These are phyloP conservation scores for Brassica rapa DNA, from an alignment of 345 rosid species.

Conservation along the genomic window DNA sequence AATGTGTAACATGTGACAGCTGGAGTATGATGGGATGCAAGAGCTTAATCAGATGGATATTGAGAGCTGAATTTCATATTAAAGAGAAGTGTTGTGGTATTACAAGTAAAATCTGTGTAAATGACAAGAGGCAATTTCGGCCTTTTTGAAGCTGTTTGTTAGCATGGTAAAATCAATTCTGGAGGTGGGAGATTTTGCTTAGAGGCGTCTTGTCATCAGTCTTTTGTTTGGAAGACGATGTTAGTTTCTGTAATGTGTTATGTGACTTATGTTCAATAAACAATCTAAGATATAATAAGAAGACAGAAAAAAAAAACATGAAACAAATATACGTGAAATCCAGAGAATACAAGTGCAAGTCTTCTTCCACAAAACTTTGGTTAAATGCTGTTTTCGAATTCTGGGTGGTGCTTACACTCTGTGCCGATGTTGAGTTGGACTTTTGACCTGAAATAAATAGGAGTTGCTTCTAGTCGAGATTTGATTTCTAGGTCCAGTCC, in stretches of 20 bases:
- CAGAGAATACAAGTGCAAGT: background rate
- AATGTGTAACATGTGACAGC: constrained; percentile 22
- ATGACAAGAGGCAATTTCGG: constrained; percentile 16
- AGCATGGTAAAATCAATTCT: constrained; percentile 23
- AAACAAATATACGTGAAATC: constrained; percentile 19
- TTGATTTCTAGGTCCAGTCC: background rate
- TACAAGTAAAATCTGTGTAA: constrained; percentile 29
- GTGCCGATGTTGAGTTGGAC: constrained; percentile 16
- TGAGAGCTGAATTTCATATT: constrained; percentile 40
- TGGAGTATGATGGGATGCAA: constrained; percentile 59
- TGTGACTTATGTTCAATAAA: background rate
- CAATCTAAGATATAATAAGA: background rate
- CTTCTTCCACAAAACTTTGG: constrained; percentile 11
- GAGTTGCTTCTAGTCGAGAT: background rate
- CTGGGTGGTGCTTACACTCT: constrained; percentile 9
- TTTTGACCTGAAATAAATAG: constrained; percentile 26
- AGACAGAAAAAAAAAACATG: background rate
- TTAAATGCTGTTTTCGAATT: constrained; percentile 7
- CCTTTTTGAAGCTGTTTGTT: constrained; percentile 33
- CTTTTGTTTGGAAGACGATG: background rate
- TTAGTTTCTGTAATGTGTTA: background rate
- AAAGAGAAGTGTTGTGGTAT: background rate
- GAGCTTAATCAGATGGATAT: constrained; percentile 35
- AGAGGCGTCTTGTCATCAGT: constrained; percentile 28
- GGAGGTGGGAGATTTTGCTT: constrained; percentile 26